A percentile compares a stretch with the other conserved stretches of the same genome.
phyloP scores from a whole-genome alignment of 2,329 filamentous ascomycete species.

The Botrytis galanthina region DNA sequence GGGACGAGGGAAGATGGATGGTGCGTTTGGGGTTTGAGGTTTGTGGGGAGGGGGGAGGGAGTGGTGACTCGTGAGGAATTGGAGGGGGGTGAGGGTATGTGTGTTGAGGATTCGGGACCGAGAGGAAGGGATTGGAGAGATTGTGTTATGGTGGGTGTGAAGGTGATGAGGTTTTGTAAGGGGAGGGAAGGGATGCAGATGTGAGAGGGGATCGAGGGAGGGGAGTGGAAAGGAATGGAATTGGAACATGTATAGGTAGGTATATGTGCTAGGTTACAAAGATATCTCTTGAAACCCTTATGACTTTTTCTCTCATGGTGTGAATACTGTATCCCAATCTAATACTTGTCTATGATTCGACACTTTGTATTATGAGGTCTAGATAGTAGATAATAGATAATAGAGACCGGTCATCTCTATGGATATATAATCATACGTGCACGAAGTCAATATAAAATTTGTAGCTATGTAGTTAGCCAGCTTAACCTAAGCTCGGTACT shows the following conservation, averaged over 20 bases:
- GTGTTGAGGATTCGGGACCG: too few species aligned
- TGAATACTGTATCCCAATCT: too few species aligned
- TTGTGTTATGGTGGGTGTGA: too few species aligned
- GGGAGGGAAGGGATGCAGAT: background rate
- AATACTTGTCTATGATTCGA: too few species aligned
- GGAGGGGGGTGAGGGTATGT: too few species aligned
- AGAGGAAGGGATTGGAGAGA: too few species aligned
- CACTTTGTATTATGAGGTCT: background rate
- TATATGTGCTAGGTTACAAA: background rate
- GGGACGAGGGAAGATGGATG: background rate
- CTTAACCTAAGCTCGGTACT: background rate
- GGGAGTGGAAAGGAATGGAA: background rate
- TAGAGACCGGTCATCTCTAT: background rate
- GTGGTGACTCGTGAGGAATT: too few species aligned
- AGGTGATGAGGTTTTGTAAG: too few species aligned
- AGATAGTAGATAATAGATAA: background rate
- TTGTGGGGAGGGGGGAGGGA: background rate
- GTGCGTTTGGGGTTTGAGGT: background rate
- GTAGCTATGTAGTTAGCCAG: background rate
- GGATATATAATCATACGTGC: background rate
- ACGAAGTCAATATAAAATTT: background rate
- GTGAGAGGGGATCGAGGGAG: background rate
- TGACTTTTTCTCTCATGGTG: background rate
- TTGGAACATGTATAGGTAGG: fast-evolving
- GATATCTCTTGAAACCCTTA: background rate